A percentile compares a stretch with the other conserved stretches of the same genome.
phyloP scores from a whole-genome alignment of 306 rosid genomes.

The Quillaja saponaria region DNA sequence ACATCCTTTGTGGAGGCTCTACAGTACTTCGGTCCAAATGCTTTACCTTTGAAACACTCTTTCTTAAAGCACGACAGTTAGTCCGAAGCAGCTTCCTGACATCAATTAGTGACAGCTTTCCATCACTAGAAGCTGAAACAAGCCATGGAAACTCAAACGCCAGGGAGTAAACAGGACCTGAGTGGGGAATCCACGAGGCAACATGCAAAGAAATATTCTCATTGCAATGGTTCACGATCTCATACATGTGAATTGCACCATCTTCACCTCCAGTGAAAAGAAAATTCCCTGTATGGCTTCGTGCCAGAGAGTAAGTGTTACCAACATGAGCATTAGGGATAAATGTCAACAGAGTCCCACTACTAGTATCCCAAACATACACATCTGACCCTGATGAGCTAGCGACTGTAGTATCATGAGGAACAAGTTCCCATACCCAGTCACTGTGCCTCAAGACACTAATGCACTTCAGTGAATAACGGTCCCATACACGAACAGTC shows the following conservation, averaged over 20 bases:
- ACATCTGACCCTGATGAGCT: constrained; percentile 82
- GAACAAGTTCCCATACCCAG: constrained; percentile 90
- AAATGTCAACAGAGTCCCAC: constrained; percentile 52
- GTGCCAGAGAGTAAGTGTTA: constrained; percentile 62
- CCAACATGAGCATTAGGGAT: constrained; percentile 74
- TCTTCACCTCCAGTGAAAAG: constrained; percentile 92
- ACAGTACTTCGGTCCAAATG: constrained; percentile 34
- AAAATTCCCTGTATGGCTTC: constrained; percentile 79
- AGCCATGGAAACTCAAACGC: constrained; percentile 98
- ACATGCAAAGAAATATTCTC: constrained; percentile 40
- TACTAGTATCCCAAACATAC: constrained; percentile 71
- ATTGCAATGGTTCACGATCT: constrained; percentile 41
- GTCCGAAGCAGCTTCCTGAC: constrained; percentile 67
- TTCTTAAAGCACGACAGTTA: constrained; percentile 42
- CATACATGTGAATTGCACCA: constrained; percentile 84
- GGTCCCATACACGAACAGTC: constrained; percentile 90
- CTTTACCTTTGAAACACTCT: constrained; percentile 38
- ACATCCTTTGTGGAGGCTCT: constrained; percentile 93
- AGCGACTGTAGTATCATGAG: constrained; percentile 71
- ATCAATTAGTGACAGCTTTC: constrained; percentile 77
- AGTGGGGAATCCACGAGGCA: constrained; percentile 83
- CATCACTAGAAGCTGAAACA: constrained; percentile 88
- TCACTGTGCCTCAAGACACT: constrained; percentile 80
- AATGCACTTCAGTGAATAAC: constrained; percentile 57
- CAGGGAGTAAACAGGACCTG: constrained; percentile 77